Evolutionary conservation across 1,284 basidiomycete genomes (phyloP).

Genomic region (Puccinia polysora): DNA sequence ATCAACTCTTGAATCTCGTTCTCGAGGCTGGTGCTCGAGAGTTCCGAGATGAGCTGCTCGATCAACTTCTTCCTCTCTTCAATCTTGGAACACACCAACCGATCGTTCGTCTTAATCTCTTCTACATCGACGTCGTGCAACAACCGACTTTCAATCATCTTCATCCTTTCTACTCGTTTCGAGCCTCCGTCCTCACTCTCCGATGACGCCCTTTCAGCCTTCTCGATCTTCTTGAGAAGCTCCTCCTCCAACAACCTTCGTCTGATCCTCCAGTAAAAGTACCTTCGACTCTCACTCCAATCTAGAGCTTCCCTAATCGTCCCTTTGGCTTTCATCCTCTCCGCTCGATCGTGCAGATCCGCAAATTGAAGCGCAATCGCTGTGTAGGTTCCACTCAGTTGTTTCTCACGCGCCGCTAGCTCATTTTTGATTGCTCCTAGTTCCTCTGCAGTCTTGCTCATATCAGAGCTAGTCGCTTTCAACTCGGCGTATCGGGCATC

Average conservation of each 20-base stretch:
- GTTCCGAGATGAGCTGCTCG: slow-evolving; percentile 13
- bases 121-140: slow-evolving; percentile 15
- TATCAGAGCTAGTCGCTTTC: slow-evolving; percentile 73
- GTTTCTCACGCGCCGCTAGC: slow-evolving; percentile 72
- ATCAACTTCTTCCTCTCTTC: slow-evolving; percentile 5
- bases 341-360: slow-evolving; percentile 83
- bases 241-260: slow-evolving; percentile 54
- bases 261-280: slow-evolving; percentile 94
- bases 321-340: slow-evolving; percentile 97
- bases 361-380: slow-evolving; percentile 91
- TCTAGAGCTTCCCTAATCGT: slow-evolving; percentile 67
- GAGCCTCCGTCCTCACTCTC: slow-evolving; percentile 11
- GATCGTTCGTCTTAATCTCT: slow-evolving; percentile 17
- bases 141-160: slow-evolving; percentile 24
- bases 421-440: slow-evolving; percentile 59
- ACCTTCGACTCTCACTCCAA: slow-evolving; percentile 60
- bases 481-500: slow-evolving; percentile 77
- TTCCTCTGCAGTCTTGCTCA: slow-evolving; percentile 62
- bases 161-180: slow-evolving; percentile 6
- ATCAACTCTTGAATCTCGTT: slow-evolving; percentile 15
- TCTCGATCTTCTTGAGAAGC: slow-evolving; percentile 33
- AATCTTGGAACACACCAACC: slow-evolving; percentile 19
- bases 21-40: background rate
- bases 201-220: background rate
- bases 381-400: slow-evolving; percentile 83